Evolutionary conservation across 2,329 filamentous ascomycete species (phyloP).

Genomic region (Plectosphaerella sp.): DNA sequence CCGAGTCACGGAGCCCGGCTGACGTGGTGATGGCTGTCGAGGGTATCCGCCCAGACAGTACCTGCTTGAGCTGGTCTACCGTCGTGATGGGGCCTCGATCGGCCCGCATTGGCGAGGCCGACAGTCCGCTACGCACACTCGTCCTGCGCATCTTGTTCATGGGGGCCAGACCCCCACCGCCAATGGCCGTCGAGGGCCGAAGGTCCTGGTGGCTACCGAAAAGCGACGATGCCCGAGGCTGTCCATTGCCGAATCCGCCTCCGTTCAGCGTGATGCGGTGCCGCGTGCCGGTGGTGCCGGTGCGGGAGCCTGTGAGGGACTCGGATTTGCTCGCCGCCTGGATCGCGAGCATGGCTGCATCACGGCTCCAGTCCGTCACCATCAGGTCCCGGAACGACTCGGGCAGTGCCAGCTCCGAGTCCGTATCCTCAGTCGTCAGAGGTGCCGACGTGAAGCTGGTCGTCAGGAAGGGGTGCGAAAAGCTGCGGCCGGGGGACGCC

Average conservation of each 20-base stretch:
- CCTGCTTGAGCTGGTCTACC: conserved; percentile 60
- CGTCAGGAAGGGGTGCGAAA: conserved; percentile 56
- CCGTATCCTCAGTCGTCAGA: neutral
- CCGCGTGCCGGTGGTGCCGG: conserved; percentile 52
- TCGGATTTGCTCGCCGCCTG: conserved; percentile 66
- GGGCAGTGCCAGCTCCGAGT: conserved; percentile 54
- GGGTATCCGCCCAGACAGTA: conserved; percentile 47
- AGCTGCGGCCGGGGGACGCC: conserved; percentile 61
- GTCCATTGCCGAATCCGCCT: conserved; percentile 29
- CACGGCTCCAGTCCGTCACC: conserved; percentile 74
- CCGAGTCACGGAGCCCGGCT: conserved; percentile 28
- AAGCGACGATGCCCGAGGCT: conserved; percentile 38
- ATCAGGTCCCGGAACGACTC: conserved; percentile 68
- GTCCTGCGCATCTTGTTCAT: conserved; percentile 45
- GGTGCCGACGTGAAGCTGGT: neutral
- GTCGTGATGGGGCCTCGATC: conserved; percentile 51
- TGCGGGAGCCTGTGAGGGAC: conserved; percentile 72
- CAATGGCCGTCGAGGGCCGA: conserved; percentile 41
- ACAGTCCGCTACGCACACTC: conserved; percentile 47
- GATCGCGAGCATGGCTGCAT: conserved; percentile 63
- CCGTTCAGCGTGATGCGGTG: conserved; percentile 58
- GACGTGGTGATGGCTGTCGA: conserved; percentile 33
- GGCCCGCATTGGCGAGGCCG: conserved; percentile 36
- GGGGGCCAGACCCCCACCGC: conserved; percentile 22
- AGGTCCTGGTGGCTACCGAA: conserved; percentile 46